A percentile compares a stretch with the other conserved stretches of the same genome.
These are phyloP conservation scores for Phaeoacremonium minimum DNA, from an alignment of 2,329 filamentous ascomycete genomes.

Conservation along the genomic window DNA sequence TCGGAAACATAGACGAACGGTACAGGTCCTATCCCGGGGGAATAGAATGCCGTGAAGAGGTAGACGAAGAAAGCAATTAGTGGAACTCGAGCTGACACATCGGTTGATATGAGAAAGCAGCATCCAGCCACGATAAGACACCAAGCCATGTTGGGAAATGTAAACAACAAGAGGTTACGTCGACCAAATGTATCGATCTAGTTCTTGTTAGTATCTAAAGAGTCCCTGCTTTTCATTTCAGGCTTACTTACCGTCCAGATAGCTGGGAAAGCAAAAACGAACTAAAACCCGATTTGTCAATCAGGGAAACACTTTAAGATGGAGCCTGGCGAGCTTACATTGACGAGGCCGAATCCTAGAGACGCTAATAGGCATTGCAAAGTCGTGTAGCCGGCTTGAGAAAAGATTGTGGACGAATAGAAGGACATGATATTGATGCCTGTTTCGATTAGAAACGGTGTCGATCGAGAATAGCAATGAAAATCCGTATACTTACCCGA, in stretches of 20 bases:
- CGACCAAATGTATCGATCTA: conserved; percentile 55
- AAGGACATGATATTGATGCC: conserved; percentile 47
- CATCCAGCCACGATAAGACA: conserved; percentile 54
- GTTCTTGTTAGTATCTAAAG: conserved; percentile 29
- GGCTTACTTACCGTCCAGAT: conserved; percentile 36
- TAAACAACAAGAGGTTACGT: conserved; percentile 57
- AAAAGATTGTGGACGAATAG: conserved; percentile 42
- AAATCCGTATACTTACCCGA: conserved; percentile 45
- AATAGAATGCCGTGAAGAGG: conserved; percentile 22
- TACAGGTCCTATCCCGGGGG: conserved; percentile 56
- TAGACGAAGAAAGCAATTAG: conserved; percentile 41
- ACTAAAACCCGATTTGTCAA: too few relatives aligned
- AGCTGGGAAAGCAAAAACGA: conserved; percentile 1
- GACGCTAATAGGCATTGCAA: conserved; percentile 34
- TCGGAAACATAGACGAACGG: conserved; percentile 68
- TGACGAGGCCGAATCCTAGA: conserved; percentile 46
- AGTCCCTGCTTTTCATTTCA: conserved; percentile 27
- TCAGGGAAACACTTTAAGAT: too few relatives aligned
- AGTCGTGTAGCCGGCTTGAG: conserved; percentile 30
- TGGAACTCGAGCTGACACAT: conserved; percentile 25
- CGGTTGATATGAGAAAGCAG: conserved; percentile 39
- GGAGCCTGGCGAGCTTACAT: too few relatives aligned
- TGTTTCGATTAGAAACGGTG: background rate
- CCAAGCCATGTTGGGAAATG: conserved; percentile 63
- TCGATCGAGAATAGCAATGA: background rate